Base-by-base conservation (phyloP, 768 basidiomycete genomes). In the Hysterangium stoloniferum region DNA sequence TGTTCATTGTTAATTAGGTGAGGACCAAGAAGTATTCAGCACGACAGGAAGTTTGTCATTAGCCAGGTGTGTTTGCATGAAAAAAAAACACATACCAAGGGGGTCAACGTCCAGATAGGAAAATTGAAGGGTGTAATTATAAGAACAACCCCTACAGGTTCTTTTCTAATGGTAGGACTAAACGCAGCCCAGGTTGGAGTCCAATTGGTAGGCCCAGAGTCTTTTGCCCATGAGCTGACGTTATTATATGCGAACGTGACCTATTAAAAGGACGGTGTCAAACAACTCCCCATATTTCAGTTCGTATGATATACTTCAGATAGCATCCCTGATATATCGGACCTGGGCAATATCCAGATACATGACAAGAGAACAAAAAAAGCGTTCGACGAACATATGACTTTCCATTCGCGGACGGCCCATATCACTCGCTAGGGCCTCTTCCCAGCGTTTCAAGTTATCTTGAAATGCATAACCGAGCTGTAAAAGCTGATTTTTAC, bases 401-500 rank as follows among this genome's bases (percentile, higher is more conserved):
- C 69, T 67, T 61, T 93, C 90, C 7, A 79, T 58, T 2, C 64
- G 34, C 0, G 80, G 82, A 40, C 86, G 72, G 4, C 81, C 80
- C 15, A 93, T 66, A 60, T 93, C 90, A 4, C 63, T 54, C 2
- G 65, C 62, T 54, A 89, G 61, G 0, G 88, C 72, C 22, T 77
- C 71, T 34, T 77, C 71, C 58, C 90, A 77, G 15, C 68, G 75
- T 27, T 75, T 66, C 19, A 67, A 57, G 61, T 93, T 89, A 65
- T 93, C 88, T 61, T 86, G 73, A 59, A 89, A 27, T 56, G 86
- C 66, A 62, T 87, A 85, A 6, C 73, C 80, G 12, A 93, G 74
- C 59, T 83, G 77, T n/a, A 81, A 71, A 25, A 94, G 71, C 66
- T 91, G 87, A 36, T 79, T 74, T 64, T 82, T 89, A 58, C 90